phyloP scores from a whole-genome alignment of 2,329 filamentous ascomycete species.

The Dendryphion nanum region DNA sequence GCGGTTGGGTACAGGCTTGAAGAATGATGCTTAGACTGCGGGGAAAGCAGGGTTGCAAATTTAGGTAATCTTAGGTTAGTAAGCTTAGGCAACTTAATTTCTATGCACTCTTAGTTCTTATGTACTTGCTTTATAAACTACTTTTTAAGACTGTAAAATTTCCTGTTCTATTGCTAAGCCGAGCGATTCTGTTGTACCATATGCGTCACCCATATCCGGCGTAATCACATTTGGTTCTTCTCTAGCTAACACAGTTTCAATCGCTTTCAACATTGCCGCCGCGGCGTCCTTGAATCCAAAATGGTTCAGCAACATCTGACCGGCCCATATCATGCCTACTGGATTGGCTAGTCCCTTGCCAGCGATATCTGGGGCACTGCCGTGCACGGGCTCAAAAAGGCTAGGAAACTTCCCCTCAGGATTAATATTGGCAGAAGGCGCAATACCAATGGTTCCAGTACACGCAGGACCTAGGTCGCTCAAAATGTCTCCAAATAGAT shows the following conservation, averaged over 20 bases:
- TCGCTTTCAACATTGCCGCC: slow-evolving; percentile 4
- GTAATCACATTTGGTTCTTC: slow-evolving; percentile 1
- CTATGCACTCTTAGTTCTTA: too few species aligned
- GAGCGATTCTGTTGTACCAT: slow-evolving; percentile 4
- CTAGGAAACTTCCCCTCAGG: slow-evolving; percentile 5
- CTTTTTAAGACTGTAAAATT: slow-evolving; percentile 2
- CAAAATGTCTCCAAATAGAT: slow-evolving; percentile 11
- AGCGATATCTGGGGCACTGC: slow-evolving; percentile 11
- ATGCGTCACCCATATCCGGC: slow-evolving; percentile 6
- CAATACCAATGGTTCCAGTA: slow-evolving; percentile 10
- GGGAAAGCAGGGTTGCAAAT: too few species aligned
- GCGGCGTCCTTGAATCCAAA: slow-evolving; percentile 7
- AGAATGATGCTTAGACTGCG: too few species aligned
- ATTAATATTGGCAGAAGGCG: slow-evolving; percentile 9
- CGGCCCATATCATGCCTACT: slow-evolving; percentile 9
- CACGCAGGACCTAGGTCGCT: slow-evolving; percentile 7
- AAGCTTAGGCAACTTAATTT: too few species aligned
- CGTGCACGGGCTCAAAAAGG: slow-evolving; percentile 12
- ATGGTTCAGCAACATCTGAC: slow-evolving; percentile 5
- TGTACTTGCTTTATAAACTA: too few species aligned
- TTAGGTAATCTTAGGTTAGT: too few species aligned
- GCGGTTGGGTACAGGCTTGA: too few species aligned
- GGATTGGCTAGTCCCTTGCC: slow-evolving; percentile 15
- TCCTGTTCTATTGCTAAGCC: slow-evolving; percentile 5
- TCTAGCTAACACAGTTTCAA: slow-evolving; percentile 6